These are phyloP conservation scores for Xylariaceae sp. DNA, from an alignment of 2,329 filamentous ascomycete genomes.

Conservation along the genomic window DNA sequence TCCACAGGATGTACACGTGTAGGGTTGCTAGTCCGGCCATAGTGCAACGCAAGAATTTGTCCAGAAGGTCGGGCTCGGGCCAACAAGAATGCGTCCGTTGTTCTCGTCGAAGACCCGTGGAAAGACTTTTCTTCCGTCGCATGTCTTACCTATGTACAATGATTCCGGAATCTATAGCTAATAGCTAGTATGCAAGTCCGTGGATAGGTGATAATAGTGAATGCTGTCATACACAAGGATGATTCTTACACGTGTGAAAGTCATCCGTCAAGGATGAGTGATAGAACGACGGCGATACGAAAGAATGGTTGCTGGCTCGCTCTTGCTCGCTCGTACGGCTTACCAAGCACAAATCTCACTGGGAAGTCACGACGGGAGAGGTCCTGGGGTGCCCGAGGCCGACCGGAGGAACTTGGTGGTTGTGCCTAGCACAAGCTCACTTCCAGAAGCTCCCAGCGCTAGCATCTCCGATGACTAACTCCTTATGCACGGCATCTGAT, in stretches of 20 bases:
- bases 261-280: too few relatives aligned
- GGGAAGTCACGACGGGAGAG: too few relatives aligned
- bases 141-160: not conserved
- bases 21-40: not conserved
- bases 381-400: too few relatives aligned
- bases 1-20: not conserved
- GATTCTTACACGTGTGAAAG: not conserved
- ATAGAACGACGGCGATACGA: too few relatives aligned
- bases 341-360: too few relatives aligned
- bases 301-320: too few relatives aligned
- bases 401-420: too few relatives aligned
- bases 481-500: not conserved
- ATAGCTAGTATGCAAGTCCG: too few relatives aligned
- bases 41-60: not conserved
- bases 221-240: not conserved
- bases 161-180: too few relatives aligned
- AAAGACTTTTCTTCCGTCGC: too few relatives aligned
- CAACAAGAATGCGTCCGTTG: not conserved
- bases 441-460: not conserved
- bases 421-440: not conserved
- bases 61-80: not conserved
- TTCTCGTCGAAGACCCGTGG: not conserved
- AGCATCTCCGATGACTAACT: not conserved
- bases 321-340: too few relatives aligned
- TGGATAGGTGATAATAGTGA: not conserved